Conservation (phyloP, 208 protist species). For the Acanthamoeba triangularis region DNA sequence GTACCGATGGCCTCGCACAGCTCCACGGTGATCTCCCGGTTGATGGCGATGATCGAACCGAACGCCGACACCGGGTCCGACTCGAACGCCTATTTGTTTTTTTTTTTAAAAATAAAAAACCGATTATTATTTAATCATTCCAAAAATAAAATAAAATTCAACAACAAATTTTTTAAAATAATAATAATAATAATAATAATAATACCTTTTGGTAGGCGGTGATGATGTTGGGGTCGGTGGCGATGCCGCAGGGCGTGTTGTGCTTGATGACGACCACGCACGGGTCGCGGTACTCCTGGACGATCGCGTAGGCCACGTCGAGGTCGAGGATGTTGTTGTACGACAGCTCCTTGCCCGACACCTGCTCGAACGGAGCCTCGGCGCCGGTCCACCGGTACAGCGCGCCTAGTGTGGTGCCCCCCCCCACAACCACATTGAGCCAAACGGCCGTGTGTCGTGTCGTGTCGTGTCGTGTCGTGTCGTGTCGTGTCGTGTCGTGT, state of each 20-base stretch:
- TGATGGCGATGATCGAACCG: constrained; percentile 77
- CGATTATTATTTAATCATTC: not conserved
- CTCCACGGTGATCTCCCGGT: constrained; percentile 41
- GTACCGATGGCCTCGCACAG: constrained; percentile 48
- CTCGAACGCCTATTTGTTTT: constrained; percentile 61
- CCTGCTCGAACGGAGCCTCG: constrained; percentile 51
- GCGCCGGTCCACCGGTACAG: constrained; percentile 70
- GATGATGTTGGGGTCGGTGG: constrained; percentile 32
- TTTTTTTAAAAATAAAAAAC: constrained; percentile 9
- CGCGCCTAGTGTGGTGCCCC: not conserved
- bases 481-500: not conserved
- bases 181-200: not conserved
- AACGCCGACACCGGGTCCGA: constrained; percentile 80
- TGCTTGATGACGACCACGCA: constrained; percentile 82
- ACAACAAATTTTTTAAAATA: not conserved
- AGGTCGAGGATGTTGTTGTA: constrained; percentile 81
- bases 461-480: not conserved
- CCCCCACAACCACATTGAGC: too few species aligned
- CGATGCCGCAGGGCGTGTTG: constrained; percentile 79
- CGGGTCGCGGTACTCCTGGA: constrained; percentile 58
- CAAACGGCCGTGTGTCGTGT: not conserved
- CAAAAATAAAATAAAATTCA: constrained; percentile 20
- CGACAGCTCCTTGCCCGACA: constrained; percentile 60
- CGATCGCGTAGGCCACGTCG: constrained; percentile 74
- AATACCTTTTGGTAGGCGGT: constrained; percentile 59